These are phyloP conservation scores for Daldinia grandis DNA, from an alignment of 495 filamentous ascomycete species.

Conservation along the genomic window DNA sequence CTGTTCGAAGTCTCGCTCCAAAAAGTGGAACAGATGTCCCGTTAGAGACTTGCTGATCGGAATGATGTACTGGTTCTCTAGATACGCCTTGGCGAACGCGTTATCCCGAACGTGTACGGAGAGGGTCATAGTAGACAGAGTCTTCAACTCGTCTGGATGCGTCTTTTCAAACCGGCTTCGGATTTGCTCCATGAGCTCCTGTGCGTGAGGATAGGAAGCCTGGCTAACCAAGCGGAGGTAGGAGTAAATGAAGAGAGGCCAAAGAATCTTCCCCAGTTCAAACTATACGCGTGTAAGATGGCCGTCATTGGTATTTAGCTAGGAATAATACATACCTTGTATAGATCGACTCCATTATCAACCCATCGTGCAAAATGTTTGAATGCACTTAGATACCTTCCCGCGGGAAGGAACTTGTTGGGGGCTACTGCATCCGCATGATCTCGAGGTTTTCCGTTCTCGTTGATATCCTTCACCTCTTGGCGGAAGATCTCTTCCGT, in stretches of 20 bases:
- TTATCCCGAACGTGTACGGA: constrained; percentile 81
- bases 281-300: constrained; percentile 63
- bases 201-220: constrained; percentile 72
- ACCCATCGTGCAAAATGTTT: constrained; percentile 80
- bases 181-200: constrained; percentile 73
- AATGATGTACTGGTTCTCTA: constrained; percentile 84
- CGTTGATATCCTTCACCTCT: constrained; percentile 70
- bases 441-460: constrained; percentile 40
- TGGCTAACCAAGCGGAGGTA: constrained; percentile 84
- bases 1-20: constrained; percentile 81
- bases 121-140: constrained; percentile 71
- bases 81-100: constrained; percentile 75
- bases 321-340: constrained; percentile 70
- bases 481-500: constrained; percentile 93
- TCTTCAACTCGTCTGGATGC: constrained; percentile 78
- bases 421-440: constrained; percentile 25
- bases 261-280: constrained; percentile 85
- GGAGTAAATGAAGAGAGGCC: constrained; percentile 94
- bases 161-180: constrained; percentile 73
- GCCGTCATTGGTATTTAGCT: not conserved
- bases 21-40: constrained; percentile 81
- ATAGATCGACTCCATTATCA: constrained; percentile 88
- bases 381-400: constrained; percentile 77
- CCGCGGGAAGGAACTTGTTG: constrained; percentile 39
- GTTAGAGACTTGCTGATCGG: constrained; percentile 82